Percentiles rank a stretch among this genome's conserved stretches.
These are phyloP conservation scores for Gossypium schwendimanii DNA, from an alignment of 441 rosid species.

Conservation along the genomic window DNA sequence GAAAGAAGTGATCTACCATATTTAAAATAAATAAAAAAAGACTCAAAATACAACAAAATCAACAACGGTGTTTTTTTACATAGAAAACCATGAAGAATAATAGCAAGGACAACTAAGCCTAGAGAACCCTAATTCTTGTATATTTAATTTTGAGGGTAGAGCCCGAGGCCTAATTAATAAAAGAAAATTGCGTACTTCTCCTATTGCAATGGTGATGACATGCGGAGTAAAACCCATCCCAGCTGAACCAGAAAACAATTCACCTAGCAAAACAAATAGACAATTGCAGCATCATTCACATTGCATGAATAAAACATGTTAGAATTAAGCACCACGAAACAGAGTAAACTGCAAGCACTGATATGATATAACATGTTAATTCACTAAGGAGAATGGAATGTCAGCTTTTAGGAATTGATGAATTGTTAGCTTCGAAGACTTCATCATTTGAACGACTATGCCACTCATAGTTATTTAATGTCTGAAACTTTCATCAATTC, in stretches of 20 bases:
- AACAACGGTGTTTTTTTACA: not conserved
- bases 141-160: not conserved
- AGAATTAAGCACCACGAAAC: not conserved
- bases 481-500: not conserved
- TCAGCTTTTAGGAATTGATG: not conserved
- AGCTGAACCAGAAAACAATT: constrained; percentile 68
- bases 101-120: not conserved
- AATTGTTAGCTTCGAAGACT: not conserved
- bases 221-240: constrained; percentile 94
- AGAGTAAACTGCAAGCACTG: not conserved
- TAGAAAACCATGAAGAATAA: constrained; percentile 1
- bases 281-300: constrained; percentile 15
- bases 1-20: not conserved
- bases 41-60: not conserved
- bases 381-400: not conserved
- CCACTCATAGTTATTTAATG: not conserved
- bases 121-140: not conserved
- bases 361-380: not conserved
- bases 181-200: constrained; percentile 60
- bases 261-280: constrained; percentile 51
- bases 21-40: not conserved
- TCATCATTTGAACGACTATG: not conserved
- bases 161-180: constrained; percentile 1
- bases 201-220: constrained; percentile 64
- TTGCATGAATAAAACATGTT: not conserved